These are phyloP conservation scores for Macrophomina tecta DNA, from an alignment of 2,329 filamentous ascomycete species.

Conservation along the genomic window DNA sequence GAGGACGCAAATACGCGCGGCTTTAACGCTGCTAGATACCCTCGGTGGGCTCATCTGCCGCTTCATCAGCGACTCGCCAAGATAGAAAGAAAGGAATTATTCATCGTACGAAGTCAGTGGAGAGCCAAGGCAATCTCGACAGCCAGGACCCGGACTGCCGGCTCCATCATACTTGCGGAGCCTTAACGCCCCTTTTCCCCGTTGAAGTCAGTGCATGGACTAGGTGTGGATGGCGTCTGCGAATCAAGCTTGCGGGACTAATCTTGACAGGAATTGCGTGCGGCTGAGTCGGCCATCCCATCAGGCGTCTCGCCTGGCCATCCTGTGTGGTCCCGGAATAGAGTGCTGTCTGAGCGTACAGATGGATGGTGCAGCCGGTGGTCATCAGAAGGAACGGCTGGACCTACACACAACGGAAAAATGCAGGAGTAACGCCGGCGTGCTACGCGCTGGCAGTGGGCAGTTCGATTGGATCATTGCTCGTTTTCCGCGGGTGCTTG, in stretches of 20 bases:
- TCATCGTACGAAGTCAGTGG: background rate
- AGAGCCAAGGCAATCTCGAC: too few species aligned
- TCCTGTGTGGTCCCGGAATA: background rate
- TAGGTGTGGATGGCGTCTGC: background rate
- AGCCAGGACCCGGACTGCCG: background rate
- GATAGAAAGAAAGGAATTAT: slow-evolving; percentile 13
- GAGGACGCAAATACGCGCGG: slow-evolving; percentile 12
- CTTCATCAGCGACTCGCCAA: slow-evolving; percentile 18
- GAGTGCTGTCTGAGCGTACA: background rate
- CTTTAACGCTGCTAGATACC: slow-evolving; percentile 22
- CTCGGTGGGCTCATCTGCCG: slow-evolving; percentile 14
- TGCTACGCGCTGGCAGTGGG: too few species aligned
- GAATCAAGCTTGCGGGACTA: slow-evolving; percentile 7
- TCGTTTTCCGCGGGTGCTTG: background rate
- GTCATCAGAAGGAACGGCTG: background rate
- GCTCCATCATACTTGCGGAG: slow-evolving; percentile 2
- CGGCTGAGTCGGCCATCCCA: background rate
- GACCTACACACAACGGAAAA: background rate
- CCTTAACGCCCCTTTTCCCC: slow-evolving; percentile 1
- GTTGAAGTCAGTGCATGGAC: background rate
- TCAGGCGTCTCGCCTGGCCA: background rate
- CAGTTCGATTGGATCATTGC: too few species aligned
- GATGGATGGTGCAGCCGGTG: background rate
- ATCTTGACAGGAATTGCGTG: slow-evolving; percentile 10
- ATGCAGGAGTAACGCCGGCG: too few species aligned